Base-by-base conservation (phyloP, 75 land plant genomes). In the Ceratopteris richardii region DNA sequence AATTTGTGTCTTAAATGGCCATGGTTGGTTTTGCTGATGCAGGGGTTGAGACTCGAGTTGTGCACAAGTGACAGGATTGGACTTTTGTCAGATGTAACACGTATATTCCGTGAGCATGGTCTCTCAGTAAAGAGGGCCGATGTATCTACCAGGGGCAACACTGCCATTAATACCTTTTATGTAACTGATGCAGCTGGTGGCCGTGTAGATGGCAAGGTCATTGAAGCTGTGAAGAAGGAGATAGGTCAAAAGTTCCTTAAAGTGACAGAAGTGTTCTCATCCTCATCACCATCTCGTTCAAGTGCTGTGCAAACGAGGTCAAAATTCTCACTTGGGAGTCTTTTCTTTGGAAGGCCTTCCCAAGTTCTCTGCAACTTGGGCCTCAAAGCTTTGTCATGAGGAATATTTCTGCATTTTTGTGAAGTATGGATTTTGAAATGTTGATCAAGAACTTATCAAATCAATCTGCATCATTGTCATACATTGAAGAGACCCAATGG, bases 141-240 rank as follows among this genome's bases (percentile, higher is more conserved):
- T 26, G 72, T 77, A 27, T 33, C 51, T 10, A 77, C 77, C 19
- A 75, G 42, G 25, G 78, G 51, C 21, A 61, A 48, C 29, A 67
- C 46, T 39, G 71, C 80, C 40, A 25, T 61, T 20, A 87, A 87
- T 54, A 83, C 84, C 6, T 91, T 91, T 56, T 84, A 91, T 57
- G 94, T 91, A 13, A 79, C 81, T 25, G 97, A 80, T 66, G 79
- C 88, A 26, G 65, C 84, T 10, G 96, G 93, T 0, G 68, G 69
- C 56, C 74, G 78, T 5, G 80, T 84, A 7, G 76, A 84, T 57
- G 52, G 72, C 33, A 84, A 80, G 60, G 72, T 61, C 26, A 73
- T 91, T 6, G 97, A 91, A 44, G 66, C 80, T 19, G 76, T 90
- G 42, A 61, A 87, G 30, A 36, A 69, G 39, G 68, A 53, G 9